Base-by-base conservation (phyloP, 441 rosid species). In the Pelargonium australe region DNA sequence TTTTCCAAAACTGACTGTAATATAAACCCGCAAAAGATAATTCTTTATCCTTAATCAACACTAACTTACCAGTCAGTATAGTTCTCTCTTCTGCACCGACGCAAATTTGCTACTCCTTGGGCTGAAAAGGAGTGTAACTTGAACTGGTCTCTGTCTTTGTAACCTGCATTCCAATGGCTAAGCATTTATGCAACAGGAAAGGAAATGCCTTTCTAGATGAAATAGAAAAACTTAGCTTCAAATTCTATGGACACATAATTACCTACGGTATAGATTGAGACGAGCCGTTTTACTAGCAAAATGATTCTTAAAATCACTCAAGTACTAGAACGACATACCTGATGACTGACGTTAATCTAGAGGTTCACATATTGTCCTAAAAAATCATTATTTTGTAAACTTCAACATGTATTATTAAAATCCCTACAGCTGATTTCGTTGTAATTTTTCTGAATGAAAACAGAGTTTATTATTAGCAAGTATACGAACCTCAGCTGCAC, bases 101-200 rank as follows among this genome's bases (percentile, higher is more conserved):
- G 8, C 40, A 63, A 63, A 11, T 64, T 51, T 70, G 8, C 67
- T 80, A 83, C 71, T 86, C 85, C 72, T 83, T 91, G 55, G 85
- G 94, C 62, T 76, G 88, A 75, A 83, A 84, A 63, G 84, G 84
- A 58, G 83, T 79, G 70, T 85, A 85, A 4, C 94, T 84, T 34
- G 97, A 89, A 78, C 96, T 85, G 44, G 91, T 81, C 81, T 91
- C 96, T 2, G 92, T 85, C 88, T 94, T 94, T 4, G 90, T 87
- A 57, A 87, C 91, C 97, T 94, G 85, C 78, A 79, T 34, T 49
- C 63, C 58, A 61, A 72, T 37, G 44, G 23, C 62, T 58, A 41
- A 60, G 23, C 53, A 1, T 28, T 28, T 2, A 28, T 28, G 34
- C 34, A 28, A 28, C 34, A 28, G 34, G 34, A 28, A 28, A 28